Percentiles rank a stretch among this genome's conserved stretches.
phyloP scores from a whole-genome alignment of 768 basidiomycete species.

The Amanita rubescens region DNA sequence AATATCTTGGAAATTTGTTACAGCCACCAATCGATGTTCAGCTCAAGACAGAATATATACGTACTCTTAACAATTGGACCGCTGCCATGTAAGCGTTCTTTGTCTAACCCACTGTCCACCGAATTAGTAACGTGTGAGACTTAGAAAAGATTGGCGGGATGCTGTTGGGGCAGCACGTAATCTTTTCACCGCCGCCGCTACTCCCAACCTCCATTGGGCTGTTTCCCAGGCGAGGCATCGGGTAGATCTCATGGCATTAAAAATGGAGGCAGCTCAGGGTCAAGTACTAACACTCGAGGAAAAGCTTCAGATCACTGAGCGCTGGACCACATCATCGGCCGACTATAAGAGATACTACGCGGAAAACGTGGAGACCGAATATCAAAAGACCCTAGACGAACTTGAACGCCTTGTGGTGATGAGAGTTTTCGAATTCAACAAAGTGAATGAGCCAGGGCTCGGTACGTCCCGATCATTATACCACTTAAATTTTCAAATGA shows the following conservation, averaged over 20 bases:
- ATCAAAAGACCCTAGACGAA: neutral
- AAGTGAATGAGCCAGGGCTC: neutral
- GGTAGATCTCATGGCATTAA: neutral
- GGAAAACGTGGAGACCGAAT: neutral
- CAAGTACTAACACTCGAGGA: neutral
- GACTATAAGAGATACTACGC: neutral
- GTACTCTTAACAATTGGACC: too few relatives aligned
- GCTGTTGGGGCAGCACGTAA: neutral
- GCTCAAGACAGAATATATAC: too few relatives aligned
- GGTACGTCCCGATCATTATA: too few relatives aligned
- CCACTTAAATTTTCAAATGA: neutral
- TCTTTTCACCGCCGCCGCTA: neutral
- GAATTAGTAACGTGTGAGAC: neutral
- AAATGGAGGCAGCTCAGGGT: neutral
- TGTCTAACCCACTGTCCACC: neutral
- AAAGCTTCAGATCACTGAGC: neutral
- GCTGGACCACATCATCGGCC: neutral
- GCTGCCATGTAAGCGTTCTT: too few relatives aligned
- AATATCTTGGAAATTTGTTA: neutral
- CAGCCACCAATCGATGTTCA: too few relatives aligned
- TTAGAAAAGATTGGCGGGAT: neutral
- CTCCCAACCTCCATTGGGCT: neutral
- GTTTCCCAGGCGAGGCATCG: neutral
- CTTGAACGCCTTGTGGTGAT: neutral
- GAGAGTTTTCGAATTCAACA: neutral